Evolutionary conservation across 768 basidiomycete species (phyloP).

Genomic region (Cubamyces sp.): DNA sequence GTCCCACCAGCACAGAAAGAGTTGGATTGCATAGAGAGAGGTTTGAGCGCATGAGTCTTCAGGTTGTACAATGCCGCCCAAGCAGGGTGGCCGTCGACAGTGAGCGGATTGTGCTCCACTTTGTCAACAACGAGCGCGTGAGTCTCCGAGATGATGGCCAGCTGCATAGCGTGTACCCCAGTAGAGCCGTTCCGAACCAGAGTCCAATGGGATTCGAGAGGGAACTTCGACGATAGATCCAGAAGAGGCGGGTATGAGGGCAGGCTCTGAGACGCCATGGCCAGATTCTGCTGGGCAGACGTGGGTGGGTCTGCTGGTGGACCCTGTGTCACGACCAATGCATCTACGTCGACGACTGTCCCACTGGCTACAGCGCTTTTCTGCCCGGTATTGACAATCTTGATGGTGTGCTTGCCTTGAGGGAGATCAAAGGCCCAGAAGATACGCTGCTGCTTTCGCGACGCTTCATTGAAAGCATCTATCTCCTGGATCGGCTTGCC

Average conservation of each 20-base stretch:
- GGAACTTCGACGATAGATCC: slow-evolving; percentile 17
- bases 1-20: slow-evolving; percentile 87
- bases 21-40: slow-evolving; percentile 72
- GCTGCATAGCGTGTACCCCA: slow-evolving; percentile 81
- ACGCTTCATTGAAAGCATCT: slow-evolving; percentile 45
- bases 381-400: slow-evolving; percentile 59
- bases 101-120: slow-evolving; percentile 83
- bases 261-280: slow-evolving; percentile 5
- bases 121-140: slow-evolving; percentile 82
- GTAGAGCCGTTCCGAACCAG: slow-evolving; percentile 68
- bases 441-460: slow-evolving; percentile 60
- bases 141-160: slow-evolving; percentile 65
- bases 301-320: background rate
- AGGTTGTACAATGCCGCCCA: slow-evolving; percentile 82
- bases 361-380: slow-evolving; percentile 41
- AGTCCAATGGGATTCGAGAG: slow-evolving; percentile 48
- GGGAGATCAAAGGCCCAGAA: slow-evolving; percentile 63
- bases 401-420: slow-evolving; percentile 59
- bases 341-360: slow-evolving; percentile 59
- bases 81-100: slow-evolving; percentile 74
- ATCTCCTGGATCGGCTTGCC: slow-evolving; percentile 49
- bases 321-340: slow-evolving; percentile 65
- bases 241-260: slow-evolving; percentile 27
- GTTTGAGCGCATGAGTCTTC: slow-evolving; percentile 59
- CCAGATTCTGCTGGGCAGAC: slow-evolving; percentile 1